Conservation (phyloP, 1,139 yeast species). For the Lodderomyces metapsilosis region DNA sequence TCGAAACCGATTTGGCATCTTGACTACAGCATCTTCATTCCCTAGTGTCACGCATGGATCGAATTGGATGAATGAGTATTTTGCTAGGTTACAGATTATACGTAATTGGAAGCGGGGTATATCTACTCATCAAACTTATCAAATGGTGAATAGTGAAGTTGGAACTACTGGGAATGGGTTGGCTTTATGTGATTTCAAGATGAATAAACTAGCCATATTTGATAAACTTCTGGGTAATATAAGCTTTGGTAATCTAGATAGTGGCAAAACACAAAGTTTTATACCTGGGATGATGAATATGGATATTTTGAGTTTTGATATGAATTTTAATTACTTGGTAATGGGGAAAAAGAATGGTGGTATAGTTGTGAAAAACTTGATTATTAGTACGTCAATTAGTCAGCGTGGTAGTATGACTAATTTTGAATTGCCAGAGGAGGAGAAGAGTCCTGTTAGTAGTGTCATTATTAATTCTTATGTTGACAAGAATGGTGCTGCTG, state of each 20-base stretch:
- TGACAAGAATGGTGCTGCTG: conserved; percentile 25
- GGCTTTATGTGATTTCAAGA: conserved; percentile 33
- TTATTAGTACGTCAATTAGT: conserved; percentile 32
- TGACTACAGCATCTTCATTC: conserved; percentile 54
- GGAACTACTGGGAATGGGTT: conserved; percentile 28
- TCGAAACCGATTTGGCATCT: conserved; percentile 41
- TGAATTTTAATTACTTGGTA: conserved; percentile 37
- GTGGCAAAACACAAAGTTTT: conserved; percentile 41
- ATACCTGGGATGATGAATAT: conserved; percentile 33
- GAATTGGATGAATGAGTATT: conserved; percentile 58
- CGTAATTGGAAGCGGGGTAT: conserved; percentile 55
- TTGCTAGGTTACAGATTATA: conserved; percentile 40
- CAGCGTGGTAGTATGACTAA: conserved; percentile 24
- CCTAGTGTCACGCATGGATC: conserved; percentile 56
- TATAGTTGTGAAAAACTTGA: conserved; percentile 31
- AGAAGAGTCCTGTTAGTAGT: conserved; percentile 18
- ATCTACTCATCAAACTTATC: conserved; percentile 30
- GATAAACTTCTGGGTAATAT: conserved; percentile 35
- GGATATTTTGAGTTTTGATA: conserved; percentile 21
- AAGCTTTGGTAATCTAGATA: conserved; percentile 35
- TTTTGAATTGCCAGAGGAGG: conserved; percentile 14
- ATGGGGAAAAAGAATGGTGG: conserved; percentile 31
- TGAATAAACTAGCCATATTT: conserved; percentile 37
- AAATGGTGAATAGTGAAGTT: conserved; percentile 27
- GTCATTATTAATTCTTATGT: conserved; percentile 21